These are phyloP conservation scores for Candida vaughaniae DNA, from an alignment of 805 yeast genomes.

Conservation along the genomic window DNA sequence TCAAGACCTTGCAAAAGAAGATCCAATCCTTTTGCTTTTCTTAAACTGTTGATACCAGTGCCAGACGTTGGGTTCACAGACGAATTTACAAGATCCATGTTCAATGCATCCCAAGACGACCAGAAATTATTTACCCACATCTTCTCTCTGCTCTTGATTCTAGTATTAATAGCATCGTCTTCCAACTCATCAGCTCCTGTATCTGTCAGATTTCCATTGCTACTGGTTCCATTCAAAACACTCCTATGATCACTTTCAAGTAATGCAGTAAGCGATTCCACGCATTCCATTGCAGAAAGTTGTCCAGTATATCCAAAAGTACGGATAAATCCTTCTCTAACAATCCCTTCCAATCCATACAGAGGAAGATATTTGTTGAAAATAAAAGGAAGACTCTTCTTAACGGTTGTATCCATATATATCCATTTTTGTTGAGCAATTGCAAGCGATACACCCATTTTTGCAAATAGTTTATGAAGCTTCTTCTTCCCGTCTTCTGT, in stretches of 20 bases:
- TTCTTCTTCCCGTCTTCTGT: conserved; percentile 86
- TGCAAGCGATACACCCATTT: conserved; percentile 89
- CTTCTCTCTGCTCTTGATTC: conserved; percentile 48
- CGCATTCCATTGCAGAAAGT: conserved; percentile 89
- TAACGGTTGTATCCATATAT: conserved; percentile 79
- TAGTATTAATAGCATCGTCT: conserved; percentile 20
- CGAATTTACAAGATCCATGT: conserved; percentile 21
- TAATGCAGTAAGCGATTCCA: conserved; percentile 82
- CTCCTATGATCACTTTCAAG: conserved; percentile 59
- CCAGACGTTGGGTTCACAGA: conserved; percentile 7
- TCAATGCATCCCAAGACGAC: conserved; percentile 58
- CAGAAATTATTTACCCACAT: conserved; percentile 74
- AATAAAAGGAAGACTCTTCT: conserved; percentile 66
- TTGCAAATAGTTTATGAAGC: conserved; percentile 87
- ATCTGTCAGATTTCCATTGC: conserved; percentile 14
- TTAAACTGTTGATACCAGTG: conserved; percentile 16
- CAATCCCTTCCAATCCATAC: conserved; percentile 80
- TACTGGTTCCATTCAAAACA: conserved; percentile 17
- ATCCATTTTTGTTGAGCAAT: conserved; percentile 93
- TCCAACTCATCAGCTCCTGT: conserved; percentile 12
- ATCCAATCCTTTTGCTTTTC: conserved; percentile 46
- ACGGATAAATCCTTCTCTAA: conserved; percentile 82
- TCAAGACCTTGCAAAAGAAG: conserved; percentile 68
- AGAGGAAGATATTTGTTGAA: conserved; percentile 68
- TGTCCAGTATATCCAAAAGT: conserved; percentile 86